Conservation (phyloP, 208 protist species). For the Angomonas desouzai region DNA sequence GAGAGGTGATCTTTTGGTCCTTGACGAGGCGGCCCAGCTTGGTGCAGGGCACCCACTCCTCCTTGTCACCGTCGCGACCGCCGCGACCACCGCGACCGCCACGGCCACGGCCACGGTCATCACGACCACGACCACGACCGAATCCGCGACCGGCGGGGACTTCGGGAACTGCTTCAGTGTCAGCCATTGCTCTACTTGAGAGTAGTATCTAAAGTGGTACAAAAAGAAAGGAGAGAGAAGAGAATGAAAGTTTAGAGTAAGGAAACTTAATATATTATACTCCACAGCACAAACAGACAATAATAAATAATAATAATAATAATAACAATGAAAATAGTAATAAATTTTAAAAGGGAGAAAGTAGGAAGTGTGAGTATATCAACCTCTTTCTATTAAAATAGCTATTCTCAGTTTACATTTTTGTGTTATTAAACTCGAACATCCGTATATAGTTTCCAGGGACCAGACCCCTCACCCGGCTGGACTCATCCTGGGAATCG, state of each 20-base stretch:
- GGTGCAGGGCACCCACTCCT: conserved; percentile 96
- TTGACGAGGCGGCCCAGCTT: conserved; percentile 97
- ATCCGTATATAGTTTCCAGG: conserved; percentile 75
- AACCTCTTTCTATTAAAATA: neutral
- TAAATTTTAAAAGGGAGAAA: conserved; percentile 7
- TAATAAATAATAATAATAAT: conserved; percentile 4
- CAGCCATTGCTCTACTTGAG: conserved; percentile 49
- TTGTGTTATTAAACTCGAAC: conserved; percentile 41
- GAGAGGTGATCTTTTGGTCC: conserved; percentile 94
- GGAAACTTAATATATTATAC: conserved; percentile 9
- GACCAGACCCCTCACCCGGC: conserved; percentile 32
- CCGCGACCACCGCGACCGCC: conserved; percentile 36
- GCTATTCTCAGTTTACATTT: conserved; percentile 1
- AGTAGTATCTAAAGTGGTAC: conserved; percentile 5
- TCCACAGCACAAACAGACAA: neutral
- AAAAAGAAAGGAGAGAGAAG: conserved; percentile 5
- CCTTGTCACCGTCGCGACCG: conserved; percentile 77
- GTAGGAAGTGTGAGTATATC: neutral
- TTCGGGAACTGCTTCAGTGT: conserved; percentile 46
- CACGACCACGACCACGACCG: conserved; percentile 46
- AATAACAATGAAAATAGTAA: neutral
- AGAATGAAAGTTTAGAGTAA: conserved; percentile 5
- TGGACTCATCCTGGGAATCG: conserved; percentile 15
- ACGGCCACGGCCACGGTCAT: conserved; percentile 51
- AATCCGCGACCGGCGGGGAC: conserved; percentile 57